Evolutionary conservation across 1,139 yeast genomes (phyloP), one percentile per base, ranked within the genome.

Genomic region (Pichia kudriavzevii): DNA sequence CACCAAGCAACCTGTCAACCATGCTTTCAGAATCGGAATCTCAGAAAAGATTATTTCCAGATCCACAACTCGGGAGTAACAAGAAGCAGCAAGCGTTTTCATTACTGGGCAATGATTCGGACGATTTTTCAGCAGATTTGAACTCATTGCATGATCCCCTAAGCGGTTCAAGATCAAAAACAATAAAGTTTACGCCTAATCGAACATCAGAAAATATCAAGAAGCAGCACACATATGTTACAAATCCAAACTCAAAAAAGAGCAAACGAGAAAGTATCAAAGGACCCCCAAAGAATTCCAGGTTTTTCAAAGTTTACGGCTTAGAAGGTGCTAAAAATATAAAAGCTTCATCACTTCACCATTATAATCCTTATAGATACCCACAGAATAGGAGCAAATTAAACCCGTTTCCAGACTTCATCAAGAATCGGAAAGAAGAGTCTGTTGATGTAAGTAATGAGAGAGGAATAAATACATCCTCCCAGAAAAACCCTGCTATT

Each of bases 311-410:
- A 13, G 45, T 48, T n/a, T 44, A 61, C 20, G 64, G 65, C 5
- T 59, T 61, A 34, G 52, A 61, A 30, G 47, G 56, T 30, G 38
- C 34, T 14, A 35, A 36, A 19, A 9, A 30, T 7, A n/a, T 30
- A 5, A 36, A 31, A 26, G 14, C 42, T 10, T 31, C 41, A 3
- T 38, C 44, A 6, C 38, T 46, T 42, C 61, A 65, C 40, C 66
- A 58, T 33, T 66, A 64, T 43, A 61, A 60, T 43, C 74, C 75
- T 5, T 66, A 56, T 47, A 54, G 59, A 31, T 59, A 58, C 37
- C 66, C 71, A 4, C 74, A 67, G 41, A 67, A 55, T 44, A 62
- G 61, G 42, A 57, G 66, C 16, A 64, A 64, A 38, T 56, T 66
- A 16, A 61, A 59, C 39, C 59, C 64, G 16, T 68, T 67, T 2